Evolutionary conservation across 2,329 filamentous ascomycete genomes (phyloP), one percentile per base, ranked within the genome.

Genomic region (Helicocarpus griseus): DNA sequence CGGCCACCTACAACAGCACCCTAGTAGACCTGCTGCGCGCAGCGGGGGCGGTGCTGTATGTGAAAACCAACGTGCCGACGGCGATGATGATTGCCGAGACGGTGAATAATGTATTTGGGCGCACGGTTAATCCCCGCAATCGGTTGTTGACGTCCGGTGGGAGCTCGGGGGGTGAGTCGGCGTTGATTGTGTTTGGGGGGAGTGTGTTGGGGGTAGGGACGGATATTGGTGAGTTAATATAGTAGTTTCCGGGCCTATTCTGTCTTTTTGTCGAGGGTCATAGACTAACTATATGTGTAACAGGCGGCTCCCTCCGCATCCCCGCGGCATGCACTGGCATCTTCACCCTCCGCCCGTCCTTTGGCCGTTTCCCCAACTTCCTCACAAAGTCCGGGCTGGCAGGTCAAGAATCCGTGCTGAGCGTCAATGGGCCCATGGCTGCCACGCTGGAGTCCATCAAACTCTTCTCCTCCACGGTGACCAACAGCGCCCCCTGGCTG

Each of bases 21-120:
- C 67, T 86, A 11, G 77, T 85, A 0, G 72, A 78, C 7, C 67
- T 84, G 1, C 65, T 87, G 4, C 67, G 78, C 19, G 70, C 73
- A 14, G 71, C 80, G 0, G 85, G 72, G 7, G 70, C 68, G 0
- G 64, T 72, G 1, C 61, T 72, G 33, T 71, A 69, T 56, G 65
- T 69, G 46, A 71, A 71, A 59, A 71, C 69, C 6, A 69, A 65
- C 35, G 63, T 66, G 0, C 68, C 68, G 1, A 64, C 61, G 1
- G 68, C 67, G 1, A 69, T 71, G 67, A 73, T 73, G 70, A 70
- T 70, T 60, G 68, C 68, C 35, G 71, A 73, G 53, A 71, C 69
- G 1, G 66, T 68, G 17, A 72, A 69, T 56, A 68, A 71, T 55
- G 63, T 74, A 5, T 71, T 66, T 58, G 72, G 71, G 11, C 65